Conservation (phyloP, 1,139 yeast genomes). For the Taphrina populina region DNA sequence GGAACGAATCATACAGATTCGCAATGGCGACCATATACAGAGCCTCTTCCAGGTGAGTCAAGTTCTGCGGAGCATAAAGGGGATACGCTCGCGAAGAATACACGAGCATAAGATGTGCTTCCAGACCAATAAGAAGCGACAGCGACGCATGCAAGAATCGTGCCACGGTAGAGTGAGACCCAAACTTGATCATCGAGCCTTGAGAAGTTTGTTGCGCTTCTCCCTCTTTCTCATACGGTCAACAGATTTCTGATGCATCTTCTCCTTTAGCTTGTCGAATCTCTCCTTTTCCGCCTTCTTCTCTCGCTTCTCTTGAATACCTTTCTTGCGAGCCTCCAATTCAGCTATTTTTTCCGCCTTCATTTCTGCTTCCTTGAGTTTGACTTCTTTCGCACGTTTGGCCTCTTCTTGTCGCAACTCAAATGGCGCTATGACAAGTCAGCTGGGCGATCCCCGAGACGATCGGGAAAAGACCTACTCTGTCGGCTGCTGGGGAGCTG, state of each 20-base stretch:
- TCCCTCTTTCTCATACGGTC: slow-evolving; percentile 27
- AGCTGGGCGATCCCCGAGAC: not conserved
- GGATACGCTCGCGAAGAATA: no score
- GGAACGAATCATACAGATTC: no score
- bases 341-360: slow-evolving; percentile 23
- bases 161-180: no score
- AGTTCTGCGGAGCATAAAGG: no score
- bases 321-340: slow-evolving; percentile 28
- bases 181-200: slow-evolving; percentile 20
- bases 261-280: slow-evolving; percentile 29
- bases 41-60: no score
- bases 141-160: no score
- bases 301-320: slow-evolving; percentile 26
- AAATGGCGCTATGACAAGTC: slow-evolving; percentile 5
- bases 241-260: slow-evolving; percentile 32
- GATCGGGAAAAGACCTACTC: not conserved
- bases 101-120: no score
- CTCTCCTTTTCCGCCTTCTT: slow-evolving; percentile 32
- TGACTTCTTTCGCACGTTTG: slow-evolving; percentile 17
- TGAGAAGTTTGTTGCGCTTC: slow-evolving; percentile 30
- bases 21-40: no score
- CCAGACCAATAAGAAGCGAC: no score
- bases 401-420: slow-evolving; percentile 25
- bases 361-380: slow-evolving; percentile 27
- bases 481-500: slow-evolving; percentile 21